These are phyloP conservation scores for Colletotrichum salicis DNA, from an alignment of 2,329 filamentous ascomycete genomes.

Conservation along the genomic window DNA sequence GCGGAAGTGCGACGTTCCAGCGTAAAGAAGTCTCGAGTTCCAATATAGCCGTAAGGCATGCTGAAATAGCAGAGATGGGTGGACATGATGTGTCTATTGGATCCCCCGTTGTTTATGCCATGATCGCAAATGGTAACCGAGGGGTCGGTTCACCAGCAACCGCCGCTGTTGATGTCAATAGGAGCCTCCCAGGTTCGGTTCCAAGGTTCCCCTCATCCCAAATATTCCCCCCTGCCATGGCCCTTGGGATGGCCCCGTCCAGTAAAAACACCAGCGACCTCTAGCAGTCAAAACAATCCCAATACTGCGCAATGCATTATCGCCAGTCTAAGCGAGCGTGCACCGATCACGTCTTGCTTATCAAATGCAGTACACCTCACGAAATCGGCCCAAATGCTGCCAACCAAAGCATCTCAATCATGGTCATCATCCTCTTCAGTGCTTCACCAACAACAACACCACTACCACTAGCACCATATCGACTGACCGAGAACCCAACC, in stretches of 20 bases:
- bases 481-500: not conserved
- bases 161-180: constrained; percentile 24
- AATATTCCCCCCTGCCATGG: not conserved
- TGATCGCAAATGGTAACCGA: constrained; percentile 1
- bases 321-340: constrained; percentile 1
- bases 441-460: not conserved
- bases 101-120: constrained; percentile 20
- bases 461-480: not conserved
- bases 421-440: too few relatives aligned
- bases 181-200: too few relatives aligned
- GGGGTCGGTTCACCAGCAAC: constrained; percentile 34
- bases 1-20: not conserved
- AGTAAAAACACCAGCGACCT: constrained; percentile 25
- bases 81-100: not conserved
- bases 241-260: constrained; percentile 8
- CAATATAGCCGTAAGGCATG: not conserved
- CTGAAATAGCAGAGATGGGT: not conserved
- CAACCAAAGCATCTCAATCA: too few relatives aligned
- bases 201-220: constrained; percentile 6
- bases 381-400: not conserved
- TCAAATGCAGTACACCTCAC: not conserved
- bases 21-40: not conserved
- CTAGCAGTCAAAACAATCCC: constrained; percentile 9
- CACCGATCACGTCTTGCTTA: not conserved
- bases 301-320: not conserved